Evolutionary conservation across 2,329 filamentous ascomycete genomes (phyloP), one percentile per base, ranked within the genome.

Genomic region (Fusarium nanum): DNA sequence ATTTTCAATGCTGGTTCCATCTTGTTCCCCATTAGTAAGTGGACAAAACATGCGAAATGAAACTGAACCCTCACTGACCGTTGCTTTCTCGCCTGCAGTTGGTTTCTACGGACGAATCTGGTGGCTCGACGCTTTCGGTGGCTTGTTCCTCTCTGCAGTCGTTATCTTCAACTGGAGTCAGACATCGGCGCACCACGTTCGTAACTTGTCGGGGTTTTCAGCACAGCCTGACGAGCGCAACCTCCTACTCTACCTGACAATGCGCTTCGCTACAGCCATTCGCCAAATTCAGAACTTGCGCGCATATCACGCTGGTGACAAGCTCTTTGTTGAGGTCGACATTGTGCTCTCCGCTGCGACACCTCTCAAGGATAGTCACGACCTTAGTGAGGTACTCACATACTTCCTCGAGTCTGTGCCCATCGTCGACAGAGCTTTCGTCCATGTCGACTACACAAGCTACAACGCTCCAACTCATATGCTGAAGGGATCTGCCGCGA

Each of bases 1-100:
- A 89, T 97, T 32, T 97, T 97, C 86, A 97, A 97, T 80, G 89
- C 88, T 2, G 95, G 96, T 75, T 94, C 92, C 69, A 96, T 97
- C 75, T 85, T 96, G 25, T 97, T 97, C 76, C 94, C 94, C 2
- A 87, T 97, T 11, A 75, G 86, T 88, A 79, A 69, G 83, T 79
- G 41, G 16, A 20, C 27, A 20, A 23, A 34, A n/a, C 22, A 28
- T 47, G 18, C 22, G 48, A 57, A 61, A 32, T 48, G 60, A 59
- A 52, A 61, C 34, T 34, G 56, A 56, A 60, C 50, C 20, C 50
- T 32, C 48, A 52, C 64, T 75, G 49, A 74, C 48, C 22, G 22
- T 48, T 45, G 18, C 20, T 50, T 27, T 66, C 71, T 56, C 52
- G 3, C 20, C 18, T 34, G 12, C 48, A 86, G 85, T 93, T 57